Conservation (phyloP, 176 grass and related monocot genomes). For the Lolium rigidum region DNA sequence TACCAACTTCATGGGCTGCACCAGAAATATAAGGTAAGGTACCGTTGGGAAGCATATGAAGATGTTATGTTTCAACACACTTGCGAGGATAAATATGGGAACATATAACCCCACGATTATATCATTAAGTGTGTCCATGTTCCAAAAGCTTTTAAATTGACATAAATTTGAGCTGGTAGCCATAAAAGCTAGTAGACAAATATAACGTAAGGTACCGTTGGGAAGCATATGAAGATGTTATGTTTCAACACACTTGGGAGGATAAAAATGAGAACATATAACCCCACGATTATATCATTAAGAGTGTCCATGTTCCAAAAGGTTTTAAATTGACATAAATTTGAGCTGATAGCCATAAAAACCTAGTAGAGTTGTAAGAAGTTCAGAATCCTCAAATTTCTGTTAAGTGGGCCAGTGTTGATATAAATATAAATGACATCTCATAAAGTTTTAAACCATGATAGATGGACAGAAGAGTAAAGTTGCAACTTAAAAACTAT, state of each 20-base stretch:
- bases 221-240: slow-evolving; percentile 15
- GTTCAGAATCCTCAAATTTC: not conserved
- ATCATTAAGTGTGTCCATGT: slow-evolving; percentile 17
- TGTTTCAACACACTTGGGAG: slow-evolving; percentile 19
- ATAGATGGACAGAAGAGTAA: slow-evolving; percentile 17
- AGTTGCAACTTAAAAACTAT: not conserved
- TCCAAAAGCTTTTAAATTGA: slow-evolving; percentile 5
- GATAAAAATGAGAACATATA: slow-evolving; percentile 17
- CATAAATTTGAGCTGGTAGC: no score
- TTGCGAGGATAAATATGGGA: slow-evolving; percentile 8
- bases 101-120: not conserved
- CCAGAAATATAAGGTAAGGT: slow-evolving; percentile 43
- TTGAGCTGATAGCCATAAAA: slow-evolving; percentile 26
- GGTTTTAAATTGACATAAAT: slow-evolving; percentile 16
- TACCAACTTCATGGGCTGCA: slow-evolving; percentile 85
- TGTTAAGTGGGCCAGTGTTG: not conserved
- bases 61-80: slow-evolving; percentile 14
- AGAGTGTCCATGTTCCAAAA: slow-evolving; percentile 22
- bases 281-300: slow-evolving; percentile 12
- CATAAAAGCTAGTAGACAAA: not conserved
- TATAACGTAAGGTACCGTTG: slow-evolving; percentile 39
- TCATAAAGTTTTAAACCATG: not conserved
- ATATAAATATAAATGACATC: no score
- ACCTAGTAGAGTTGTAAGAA: slow-evolving; percentile 12
- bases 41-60: slow-evolving; percentile 28